Conservation (phyloP, 176 grass and related monocot species). For the Puccinellia tenuiflora region DNA sequence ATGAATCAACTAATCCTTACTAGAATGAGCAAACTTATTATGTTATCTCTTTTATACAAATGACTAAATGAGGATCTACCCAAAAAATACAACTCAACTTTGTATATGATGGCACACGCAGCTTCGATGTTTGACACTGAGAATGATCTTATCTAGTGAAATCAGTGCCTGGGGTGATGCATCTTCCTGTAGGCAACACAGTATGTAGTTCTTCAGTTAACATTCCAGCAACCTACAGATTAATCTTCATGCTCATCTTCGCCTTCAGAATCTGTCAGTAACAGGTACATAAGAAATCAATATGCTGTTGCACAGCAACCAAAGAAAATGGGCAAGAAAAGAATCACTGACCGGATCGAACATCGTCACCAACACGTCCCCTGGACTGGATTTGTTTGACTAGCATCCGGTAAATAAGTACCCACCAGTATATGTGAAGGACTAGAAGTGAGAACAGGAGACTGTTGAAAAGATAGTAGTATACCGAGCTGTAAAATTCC, state of each 20-base stretch:
- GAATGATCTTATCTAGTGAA: constrained; percentile 23
- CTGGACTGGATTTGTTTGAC: constrained; percentile 81
- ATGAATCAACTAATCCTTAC: constrained; percentile 21
- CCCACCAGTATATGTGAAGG: constrained; percentile 92
- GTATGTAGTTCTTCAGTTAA: constrained; percentile 19
- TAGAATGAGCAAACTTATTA: neutral
- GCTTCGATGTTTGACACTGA: constrained; percentile 10
- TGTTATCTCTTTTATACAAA: constrained; percentile 30
- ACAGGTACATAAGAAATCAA: constrained; percentile 7
- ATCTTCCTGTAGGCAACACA: constrained; percentile 9
- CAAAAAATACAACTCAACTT: neutral
- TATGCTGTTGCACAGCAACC: neutral
- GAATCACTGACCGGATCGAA: constrained; percentile 66
- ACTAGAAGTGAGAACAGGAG: constrained; percentile 83
- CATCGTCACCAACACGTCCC: constrained; percentile 69
- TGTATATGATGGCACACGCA: neutral
- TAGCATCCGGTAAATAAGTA: constrained; percentile 81
- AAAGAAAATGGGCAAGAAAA: neutral
- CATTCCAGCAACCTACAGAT: neutral
- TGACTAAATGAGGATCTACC: neutral
- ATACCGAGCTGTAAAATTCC: constrained; percentile 65
- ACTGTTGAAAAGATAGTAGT: constrained; percentile 93
- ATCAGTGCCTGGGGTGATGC: constrained; percentile 9
- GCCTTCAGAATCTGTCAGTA: constrained; percentile 78
- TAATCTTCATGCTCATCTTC: constrained; percentile 85